Percentiles rank a stretch among this genome's conserved stretches.
Evolutionary conservation across 768 basidiomycete species (phyloP).

Genomic region (Sarcodon sp.): DNA sequence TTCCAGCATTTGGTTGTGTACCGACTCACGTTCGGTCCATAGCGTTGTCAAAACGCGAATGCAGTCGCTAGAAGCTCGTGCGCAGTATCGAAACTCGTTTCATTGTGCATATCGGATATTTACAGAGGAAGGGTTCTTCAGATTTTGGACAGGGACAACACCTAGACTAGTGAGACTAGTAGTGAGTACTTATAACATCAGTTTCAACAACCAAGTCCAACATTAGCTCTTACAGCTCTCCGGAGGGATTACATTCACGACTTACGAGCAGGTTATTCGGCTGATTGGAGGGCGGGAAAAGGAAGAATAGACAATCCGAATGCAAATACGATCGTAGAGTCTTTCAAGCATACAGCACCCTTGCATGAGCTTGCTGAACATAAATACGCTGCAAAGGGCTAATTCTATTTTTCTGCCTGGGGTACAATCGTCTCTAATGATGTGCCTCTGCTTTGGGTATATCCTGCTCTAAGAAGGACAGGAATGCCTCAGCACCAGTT

Average conservation of each 20-base stretch:
- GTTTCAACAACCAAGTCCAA: not conserved
- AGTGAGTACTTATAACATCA: conserved; percentile 29
- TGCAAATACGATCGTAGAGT: too few species aligned
- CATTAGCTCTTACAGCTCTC: conserved; percentile 42
- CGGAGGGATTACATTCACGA: conserved; percentile 86
- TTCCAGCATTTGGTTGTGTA: not conserved
- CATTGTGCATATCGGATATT: conserved; percentile 93
- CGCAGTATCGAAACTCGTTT: conserved; percentile 86
- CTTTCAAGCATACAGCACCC: too few species aligned
- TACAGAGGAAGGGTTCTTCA: conserved; percentile 82
- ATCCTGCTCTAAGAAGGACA: conserved; percentile 74
- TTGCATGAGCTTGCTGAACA: too few species aligned
- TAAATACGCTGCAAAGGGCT: too few species aligned
- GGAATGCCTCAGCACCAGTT: conserved; percentile 64
- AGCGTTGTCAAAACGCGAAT: conserved; percentile 97
- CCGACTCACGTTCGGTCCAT: not conserved
- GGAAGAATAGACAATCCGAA: too few species aligned
- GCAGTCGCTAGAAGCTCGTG: conserved; percentile 80
- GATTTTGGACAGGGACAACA: conserved; percentile 96
- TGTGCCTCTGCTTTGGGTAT: conserved; percentile 54
- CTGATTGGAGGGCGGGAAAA: conserved; percentile 21
- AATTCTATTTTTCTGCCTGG: too few species aligned
- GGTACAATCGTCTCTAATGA: conserved; percentile 15
- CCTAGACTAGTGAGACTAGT: conserved; percentile 78
- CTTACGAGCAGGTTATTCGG: conserved; percentile 75